These are phyloP conservation scores for Lolium rigidum DNA, from an alignment of 176 grass and related monocot species.

Conservation along the genomic window DNA sequence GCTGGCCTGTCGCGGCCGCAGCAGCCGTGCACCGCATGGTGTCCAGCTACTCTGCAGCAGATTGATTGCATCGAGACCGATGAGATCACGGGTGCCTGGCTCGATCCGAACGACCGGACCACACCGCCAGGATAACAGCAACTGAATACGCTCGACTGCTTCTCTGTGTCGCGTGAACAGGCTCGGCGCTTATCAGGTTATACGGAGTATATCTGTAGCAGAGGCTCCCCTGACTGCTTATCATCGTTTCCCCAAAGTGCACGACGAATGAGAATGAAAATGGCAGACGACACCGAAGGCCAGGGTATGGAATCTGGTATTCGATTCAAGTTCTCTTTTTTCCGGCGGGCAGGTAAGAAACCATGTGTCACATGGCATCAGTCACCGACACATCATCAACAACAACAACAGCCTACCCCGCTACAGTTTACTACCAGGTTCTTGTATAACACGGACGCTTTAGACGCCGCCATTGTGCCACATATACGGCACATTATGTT, in stretches of 20 bases:
- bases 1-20: too few species aligned
- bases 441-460: constrained; percentile 32
- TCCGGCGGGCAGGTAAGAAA: not conserved
- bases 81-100: constrained; percentile 38
- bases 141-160: too few species aligned
- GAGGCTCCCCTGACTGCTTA: not conserved
- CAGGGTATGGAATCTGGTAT: not conserved
- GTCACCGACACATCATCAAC: not conserved
- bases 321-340: not conserved
- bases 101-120: constrained; percentile 20
- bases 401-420: not conserved
- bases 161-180: too few species aligned
- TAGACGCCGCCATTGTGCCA: constrained; percentile 25
- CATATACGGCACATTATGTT: constrained; percentile 12
- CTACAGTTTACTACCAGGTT: not conserved
- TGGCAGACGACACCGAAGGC: too few species aligned
- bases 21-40: not conserved
- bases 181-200: not conserved
- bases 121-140: too few species aligned
- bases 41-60: not conserved
- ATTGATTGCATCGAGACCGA: constrained; percentile 31
- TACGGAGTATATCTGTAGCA: too few species aligned
- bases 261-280: not conserved
- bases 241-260: not conserved
- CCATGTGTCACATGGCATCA: constrained; percentile 30